Base-by-base conservation (phyloP, 116 monocot species). In the Papilionanthe hybrid region DNA sequence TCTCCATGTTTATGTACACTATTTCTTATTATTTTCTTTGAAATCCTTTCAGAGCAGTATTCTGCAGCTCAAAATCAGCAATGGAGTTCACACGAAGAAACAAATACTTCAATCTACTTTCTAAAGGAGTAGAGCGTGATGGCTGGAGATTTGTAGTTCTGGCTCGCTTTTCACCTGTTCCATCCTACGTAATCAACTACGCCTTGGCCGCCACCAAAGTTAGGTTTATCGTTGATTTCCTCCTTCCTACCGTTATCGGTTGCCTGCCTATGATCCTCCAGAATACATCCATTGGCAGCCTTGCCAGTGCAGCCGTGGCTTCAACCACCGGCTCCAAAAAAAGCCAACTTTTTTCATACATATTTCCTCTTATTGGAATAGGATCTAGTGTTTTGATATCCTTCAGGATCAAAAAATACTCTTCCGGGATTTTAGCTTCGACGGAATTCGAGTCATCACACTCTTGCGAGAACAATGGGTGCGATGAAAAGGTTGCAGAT, bases 201-300 rank as follows among this genome's bases (percentile, higher is more conserved):
- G 87, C 88, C 25, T 69, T 97, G 76, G 94, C 97, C 25, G 97
- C 94, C 27, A 97, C 97, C 1, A 53, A 94, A 77, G 94, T 97
- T 45, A 78, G 81, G 17, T 97, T 94, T 79, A 65, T 97, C 44
- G 30, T 87, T 22, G 97, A 97, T 86, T 97, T 97, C 76, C 97
- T 97, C 75, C 87, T 97, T 60, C 97, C 97, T 28, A 94, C 97
- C 20, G 78, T 88, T 23, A 79, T 94, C 5, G 97, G 97, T 23
- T 88, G 97, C 82, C 66, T 97, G n/a, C 97, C 97, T 0, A 97
- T 97, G 97, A 94, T 97, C 79, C 86, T 97, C 42, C 97, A 97
- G 87, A 97, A 97, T 55, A 92, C 92, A 20, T 94, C 94, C 37
- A 90, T 97, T 18, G 97, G 94, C 75, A 94, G 94, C 83, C 94